Percentiles rank a stretch among this genome's conserved stretches.
phyloP scores from a whole-genome alignment of 257 asterid species.

The Solanum peruvianum region DNA sequence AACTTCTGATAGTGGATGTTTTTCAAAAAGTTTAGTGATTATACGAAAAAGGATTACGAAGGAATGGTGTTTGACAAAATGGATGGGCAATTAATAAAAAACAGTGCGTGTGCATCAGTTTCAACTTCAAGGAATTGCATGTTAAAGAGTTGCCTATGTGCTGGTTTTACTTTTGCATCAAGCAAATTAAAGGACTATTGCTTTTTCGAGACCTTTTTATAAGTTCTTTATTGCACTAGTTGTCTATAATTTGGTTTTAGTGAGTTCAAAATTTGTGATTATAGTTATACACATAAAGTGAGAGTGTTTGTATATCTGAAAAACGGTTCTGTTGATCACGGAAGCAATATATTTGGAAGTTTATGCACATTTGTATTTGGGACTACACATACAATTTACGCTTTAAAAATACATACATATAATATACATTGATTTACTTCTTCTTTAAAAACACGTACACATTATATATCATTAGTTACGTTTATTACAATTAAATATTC shows the following conservation, averaged over 20 bases:
- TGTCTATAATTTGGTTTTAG: neutral
- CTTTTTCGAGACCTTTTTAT: neutral
- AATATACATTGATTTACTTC: no score
- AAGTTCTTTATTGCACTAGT: neutral
- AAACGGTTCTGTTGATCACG: no score
- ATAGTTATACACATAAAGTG: neutral
- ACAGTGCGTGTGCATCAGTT: neutral
- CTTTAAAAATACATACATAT: no score
- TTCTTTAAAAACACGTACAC: no score
- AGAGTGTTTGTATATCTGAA: no score
- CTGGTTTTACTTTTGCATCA: neutral
- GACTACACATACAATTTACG: no score
- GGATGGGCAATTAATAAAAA: neutral
- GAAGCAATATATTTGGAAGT: no score
- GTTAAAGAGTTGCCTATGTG: neutral
- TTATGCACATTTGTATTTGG: no score
- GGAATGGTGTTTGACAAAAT: neutral
- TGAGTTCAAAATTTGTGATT: neutral
- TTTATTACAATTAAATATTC: no score
- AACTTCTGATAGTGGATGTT: neutral
- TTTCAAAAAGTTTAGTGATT: neutral
- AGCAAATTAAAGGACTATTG: neutral
- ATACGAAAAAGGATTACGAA: neutral
- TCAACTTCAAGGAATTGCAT: neutral
- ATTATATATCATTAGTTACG: no score